Percentiles rank a stretch among this genome's conserved stretches.
phyloP scores from a whole-genome alignment of 306 rosid species.

The Lathyrus aphaca region DNA sequence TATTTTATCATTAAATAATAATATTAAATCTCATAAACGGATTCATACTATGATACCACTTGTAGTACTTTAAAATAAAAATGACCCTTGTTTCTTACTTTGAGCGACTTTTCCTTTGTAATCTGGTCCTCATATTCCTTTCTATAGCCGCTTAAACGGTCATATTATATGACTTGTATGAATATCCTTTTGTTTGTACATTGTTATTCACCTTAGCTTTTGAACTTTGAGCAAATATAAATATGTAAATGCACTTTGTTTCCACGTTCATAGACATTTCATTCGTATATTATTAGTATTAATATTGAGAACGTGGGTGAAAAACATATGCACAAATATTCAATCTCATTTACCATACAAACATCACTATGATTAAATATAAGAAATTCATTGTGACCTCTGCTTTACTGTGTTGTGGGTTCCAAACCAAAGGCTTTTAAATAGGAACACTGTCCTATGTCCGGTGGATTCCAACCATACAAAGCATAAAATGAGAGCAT shows the following conservation, averaged over 20 bases:
- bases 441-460: constrained; percentile 18
- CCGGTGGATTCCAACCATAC: constrained; percentile 43
- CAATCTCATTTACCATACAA: neutral
- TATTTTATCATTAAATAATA: too few relatives aligned
- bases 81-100: neutral
- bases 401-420: neutral
- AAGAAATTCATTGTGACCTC: constrained; percentile 10
- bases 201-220: constrained; percentile 7
- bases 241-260: constrained; percentile 14
- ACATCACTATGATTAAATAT: constrained; percentile 6
- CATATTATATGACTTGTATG: neutral
- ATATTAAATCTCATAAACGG: neutral
- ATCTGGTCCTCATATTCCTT: constrained; percentile 23
- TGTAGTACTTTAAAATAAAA: neutral
- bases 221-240: constrained; percentile 22
- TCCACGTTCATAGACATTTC: constrained; percentile 18
- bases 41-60: neutral
- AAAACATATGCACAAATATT: constrained; percentile 17
- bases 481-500: constrained; percentile 20
- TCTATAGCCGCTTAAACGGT: neutral
- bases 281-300: constrained; percentile 19
- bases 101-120: neutral
- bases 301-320: constrained; percentile 28
- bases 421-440: constrained; percentile 1
- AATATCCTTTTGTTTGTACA: constrained; percentile 1